A percentile compares a stretch with the other conserved stretches of the same genome.
Evolutionary conservation across 2,329 filamentous ascomycete species (phyloP).

Genomic region (Fusarium tricinctum): DNA sequence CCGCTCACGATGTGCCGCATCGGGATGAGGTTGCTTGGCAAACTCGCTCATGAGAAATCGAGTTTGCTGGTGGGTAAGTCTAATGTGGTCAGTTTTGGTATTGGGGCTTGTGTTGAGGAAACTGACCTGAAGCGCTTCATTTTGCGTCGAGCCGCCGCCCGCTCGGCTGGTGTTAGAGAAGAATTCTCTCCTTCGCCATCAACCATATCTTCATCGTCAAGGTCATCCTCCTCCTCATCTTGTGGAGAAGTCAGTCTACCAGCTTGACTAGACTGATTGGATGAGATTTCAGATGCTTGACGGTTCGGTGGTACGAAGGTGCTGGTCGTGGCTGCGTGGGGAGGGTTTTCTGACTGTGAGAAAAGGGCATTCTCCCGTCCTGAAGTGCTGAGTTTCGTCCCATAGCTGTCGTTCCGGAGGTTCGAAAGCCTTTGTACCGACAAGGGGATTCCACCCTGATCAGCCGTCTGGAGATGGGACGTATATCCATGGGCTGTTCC

Average conservation of each 20-base stretch:
- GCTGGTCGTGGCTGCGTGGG: slow-evolving; percentile 5
- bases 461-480: slow-evolving; percentile 3
- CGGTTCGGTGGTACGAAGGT: slow-evolving; percentile 49
- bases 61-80: slow-evolving; percentile 96
- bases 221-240: slow-evolving; percentile 66
- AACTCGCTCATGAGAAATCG: slow-evolving; percentile 98
- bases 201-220: slow-evolving; percentile 70
- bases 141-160: slow-evolving; percentile 70
- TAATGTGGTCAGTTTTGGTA: slow-evolving; percentile 60
- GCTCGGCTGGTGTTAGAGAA: slow-evolving; percentile 70
- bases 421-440: slow-evolving; percentile 19
- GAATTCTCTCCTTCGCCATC: slow-evolving; percentile 57
- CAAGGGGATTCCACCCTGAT: slow-evolving; percentile 16
- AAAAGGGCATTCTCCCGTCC: slow-evolving; percentile 2
- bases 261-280: slow-evolving; percentile 55
- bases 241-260: slow-evolving; percentile 55
- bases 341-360: background rate
- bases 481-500: slow-evolving; percentile 25
- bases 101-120: background rate
- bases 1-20: slow-evolving; percentile 89
- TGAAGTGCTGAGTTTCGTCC: slow-evolving; percentile 17
- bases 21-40: slow-evolving; percentile 92
- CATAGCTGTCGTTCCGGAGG: slow-evolving; percentile 22
- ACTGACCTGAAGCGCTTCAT: slow-evolving; percentile 85
- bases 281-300: slow-evolving; percentile 53